A percentile compares a stretch with the other conserved stretches of the same genome.
These are phyloP conservation scores for Tylopilus balloui DNA, from an alignment of 768 basidiomycete genomes.

Conservation along the genomic window DNA sequence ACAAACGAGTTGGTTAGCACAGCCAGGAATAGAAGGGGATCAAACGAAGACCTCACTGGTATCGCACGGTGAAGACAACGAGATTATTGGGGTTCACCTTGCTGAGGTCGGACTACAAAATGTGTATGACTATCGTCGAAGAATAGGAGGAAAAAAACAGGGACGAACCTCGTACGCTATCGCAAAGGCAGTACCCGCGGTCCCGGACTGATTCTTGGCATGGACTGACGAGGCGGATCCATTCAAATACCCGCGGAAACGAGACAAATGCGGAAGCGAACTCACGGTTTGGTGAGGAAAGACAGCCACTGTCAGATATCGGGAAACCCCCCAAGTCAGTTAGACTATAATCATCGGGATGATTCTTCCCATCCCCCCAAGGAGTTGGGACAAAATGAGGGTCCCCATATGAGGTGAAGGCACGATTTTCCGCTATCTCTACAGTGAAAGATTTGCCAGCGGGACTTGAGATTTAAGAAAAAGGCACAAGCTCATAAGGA, in stretches of 20 bases:
- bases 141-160: not conserved
- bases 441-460: not conserved
- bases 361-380: constrained; percentile 2
- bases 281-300: constrained; percentile 14
- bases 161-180: constrained; percentile 16
- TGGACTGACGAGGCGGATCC: constrained; percentile 6
- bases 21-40: not conserved
- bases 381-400: accelerated
- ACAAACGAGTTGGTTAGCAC: not conserved
- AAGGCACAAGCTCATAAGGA: not conserved
- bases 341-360: constrained; percentile 1
- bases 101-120: not conserved
- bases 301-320: not conserved
- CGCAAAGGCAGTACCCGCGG: constrained; percentile 6
- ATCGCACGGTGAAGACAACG: not conserved
- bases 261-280: not conserved
- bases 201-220: constrained; percentile 5
- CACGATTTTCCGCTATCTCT: constrained; percentile 8
- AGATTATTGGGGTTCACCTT: not conserved
- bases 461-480: not conserved
- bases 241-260: not conserved
- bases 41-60: constrained; percentile 2
- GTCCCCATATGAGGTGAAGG: not conserved
- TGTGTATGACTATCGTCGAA: not conserved
- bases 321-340: not conserved